Evolutionary conservation across 306 rosid species (phyloP).

Genomic region (Macrotyloma uniflorum): DNA sequence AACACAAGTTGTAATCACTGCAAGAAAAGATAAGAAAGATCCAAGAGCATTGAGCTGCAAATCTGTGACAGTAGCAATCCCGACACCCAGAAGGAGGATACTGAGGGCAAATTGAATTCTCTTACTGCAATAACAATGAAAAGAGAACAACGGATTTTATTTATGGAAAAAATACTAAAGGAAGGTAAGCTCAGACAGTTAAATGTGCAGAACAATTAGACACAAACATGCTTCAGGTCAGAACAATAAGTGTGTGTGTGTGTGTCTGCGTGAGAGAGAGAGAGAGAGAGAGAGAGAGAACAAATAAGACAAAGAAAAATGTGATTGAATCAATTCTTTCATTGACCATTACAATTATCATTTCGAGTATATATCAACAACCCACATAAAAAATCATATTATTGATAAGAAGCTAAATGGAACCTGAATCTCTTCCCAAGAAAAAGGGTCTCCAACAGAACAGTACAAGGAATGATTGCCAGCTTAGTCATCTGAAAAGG

Average conservation of each 20-base stretch:
- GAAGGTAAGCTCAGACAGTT: not conserved
- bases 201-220: not conserved
- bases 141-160: constrained; percentile 32
- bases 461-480: constrained; percentile 99
- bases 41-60: constrained; percentile 91
- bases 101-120: constrained; percentile 78
- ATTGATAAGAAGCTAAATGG: constrained; percentile 27
- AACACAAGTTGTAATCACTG: constrained; percentile 87
- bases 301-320: not conserved
- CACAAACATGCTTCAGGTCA: not conserved
- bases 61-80: constrained; percentile 94
- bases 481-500: constrained; percentile 90
- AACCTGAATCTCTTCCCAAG: constrained; percentile 93
- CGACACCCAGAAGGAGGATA: constrained; percentile 88
- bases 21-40: constrained; percentile 80
- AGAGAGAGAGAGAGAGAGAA: not conserved
- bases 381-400: constrained; percentile 13
- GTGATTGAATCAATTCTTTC: constrained; percentile 10
- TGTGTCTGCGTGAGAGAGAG: not conserved
- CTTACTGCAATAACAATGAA: constrained; percentile 64
- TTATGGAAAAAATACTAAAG: constrained; percentile 16
- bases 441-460: constrained; percentile 92
- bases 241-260: not conserved
- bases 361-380: constrained; percentile 25
- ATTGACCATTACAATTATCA: not conserved